Base-by-base conservation (phyloP, 2,329 filamentous ascomycete species). In the Diaporthe amygdali region DNA sequence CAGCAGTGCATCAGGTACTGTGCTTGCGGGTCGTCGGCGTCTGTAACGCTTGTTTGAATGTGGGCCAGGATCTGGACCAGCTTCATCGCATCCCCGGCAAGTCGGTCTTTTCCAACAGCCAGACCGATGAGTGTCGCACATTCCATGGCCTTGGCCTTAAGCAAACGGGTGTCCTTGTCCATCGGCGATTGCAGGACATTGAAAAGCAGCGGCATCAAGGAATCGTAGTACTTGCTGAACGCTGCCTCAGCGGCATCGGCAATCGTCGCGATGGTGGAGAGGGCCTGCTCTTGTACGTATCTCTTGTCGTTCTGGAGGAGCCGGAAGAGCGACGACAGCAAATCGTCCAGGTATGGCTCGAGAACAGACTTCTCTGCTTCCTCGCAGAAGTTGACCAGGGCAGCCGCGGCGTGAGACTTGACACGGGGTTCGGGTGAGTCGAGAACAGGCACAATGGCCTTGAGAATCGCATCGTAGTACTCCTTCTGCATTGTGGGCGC, bases 1-100 rank as follows among this genome's bases (percentile, higher is more conserved):
- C 96, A 99, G 85, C 96, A 99, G 86, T 99, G 96, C 83, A 99
- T 94, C 44, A 99, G 88, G 81, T 99, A 99, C 78, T 97, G 96
- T 20, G 95, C 93, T 82, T 99, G 96, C 47, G 96, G 96, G 79
- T 99, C 96, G 77, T 99, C 96, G 1, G 95, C 84, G 77, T 99
- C 96, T 5, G 91, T 92, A 73, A 98, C 96, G 78, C 89, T 92
- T 76, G 91, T 88, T 81, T 99, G 96, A 70, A 98, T 97, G 73
- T 90, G 91, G 66, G 93, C 95, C 66, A 99, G 88, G 27, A 98
- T 88, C 77, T 97, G 92, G 25, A 98, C 96, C 49, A 99, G 87
- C 51, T 91, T 93, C 83, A 96, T 88, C 5, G 96, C 95, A 82
- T 99, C 96, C 74, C 89, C 88, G 12, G 94, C 95, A 82, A 99